Evolutionary conservation across 768 basidiomycete genomes (phyloP).

Genomic region (Gloeopeniophorella convolvens): DNA sequence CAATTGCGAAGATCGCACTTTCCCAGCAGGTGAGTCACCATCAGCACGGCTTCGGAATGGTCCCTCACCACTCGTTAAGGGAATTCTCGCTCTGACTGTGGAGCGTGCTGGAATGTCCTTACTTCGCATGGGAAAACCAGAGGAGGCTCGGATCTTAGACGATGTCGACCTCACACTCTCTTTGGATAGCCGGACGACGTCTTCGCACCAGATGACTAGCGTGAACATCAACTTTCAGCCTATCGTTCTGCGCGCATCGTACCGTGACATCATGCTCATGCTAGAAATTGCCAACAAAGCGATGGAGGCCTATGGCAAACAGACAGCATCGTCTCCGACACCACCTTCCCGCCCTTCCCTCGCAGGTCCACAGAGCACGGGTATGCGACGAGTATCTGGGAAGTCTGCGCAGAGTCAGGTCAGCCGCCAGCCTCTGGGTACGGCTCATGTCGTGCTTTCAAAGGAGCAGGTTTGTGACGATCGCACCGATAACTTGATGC

Average conservation of each 20-base stretch:
- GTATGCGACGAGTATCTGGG: slow-evolving; percentile 1
- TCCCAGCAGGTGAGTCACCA: slow-evolving; percentile 71
- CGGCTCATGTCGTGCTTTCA: slow-evolving; percentile 51
- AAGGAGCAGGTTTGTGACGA: slow-evolving; percentile 65
- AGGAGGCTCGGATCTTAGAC: slow-evolving; percentile 88
- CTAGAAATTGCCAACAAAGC: slow-evolving; percentile 82
- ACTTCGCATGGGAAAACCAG: slow-evolving; percentile 77
- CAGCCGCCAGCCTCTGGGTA: slow-evolving; percentile 22
- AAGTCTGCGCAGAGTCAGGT: slow-evolving; percentile 11
- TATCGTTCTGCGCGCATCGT: slow-evolving; percentile 90
- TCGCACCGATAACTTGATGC: not conserved
- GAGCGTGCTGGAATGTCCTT: slow-evolving; percentile 90
- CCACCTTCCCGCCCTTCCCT: slow-evolving; percentile 16
- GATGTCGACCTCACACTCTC: slow-evolving; percentile 85
- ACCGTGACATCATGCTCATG: slow-evolving; percentile 89
- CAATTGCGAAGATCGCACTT: slow-evolving; percentile 77
- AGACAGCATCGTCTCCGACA: slow-evolving; percentile 25
- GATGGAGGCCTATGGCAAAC: slow-evolving; percentile 60
- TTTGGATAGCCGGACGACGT: slow-evolving; percentile 71
- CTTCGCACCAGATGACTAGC: slow-evolving; percentile 65
- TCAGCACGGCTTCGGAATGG: not conserved
- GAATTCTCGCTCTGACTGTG: slow-evolving; percentile 73
- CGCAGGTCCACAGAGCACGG: slow-evolving; percentile 4
- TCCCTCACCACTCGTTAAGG: slow-evolving; percentile 36
- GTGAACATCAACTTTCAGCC: slow-evolving; percentile 80